Evolutionary conservation across 139 green algal genomes (phyloP).

Genomic region (Closterium sp.): DNA sequence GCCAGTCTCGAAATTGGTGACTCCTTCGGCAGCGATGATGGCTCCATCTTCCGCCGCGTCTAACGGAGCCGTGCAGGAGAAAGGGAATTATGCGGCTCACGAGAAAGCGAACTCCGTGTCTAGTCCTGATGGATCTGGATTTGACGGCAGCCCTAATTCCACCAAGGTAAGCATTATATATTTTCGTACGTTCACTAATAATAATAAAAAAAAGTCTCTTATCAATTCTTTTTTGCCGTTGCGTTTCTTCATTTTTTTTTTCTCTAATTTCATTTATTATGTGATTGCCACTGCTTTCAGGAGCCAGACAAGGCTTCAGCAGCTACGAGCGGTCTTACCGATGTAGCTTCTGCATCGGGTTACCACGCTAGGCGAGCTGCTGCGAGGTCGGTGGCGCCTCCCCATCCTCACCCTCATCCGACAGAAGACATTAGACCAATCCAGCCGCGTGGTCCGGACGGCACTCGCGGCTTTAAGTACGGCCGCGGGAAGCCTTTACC

Average conservation of each 20-base stretch:
- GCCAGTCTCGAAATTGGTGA: background rate
- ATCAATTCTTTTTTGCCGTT: background rate
- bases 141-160: background rate
- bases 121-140: background rate
- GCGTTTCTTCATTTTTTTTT: background rate
- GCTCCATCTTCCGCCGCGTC: background rate
- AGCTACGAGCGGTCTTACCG: background rate
- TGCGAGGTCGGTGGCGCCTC: background rate
- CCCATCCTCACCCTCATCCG: background rate
- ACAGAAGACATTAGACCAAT: background rate
- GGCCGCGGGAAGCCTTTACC: constrained; percentile 12
- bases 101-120: background rate
- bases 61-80: background rate
- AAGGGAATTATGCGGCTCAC: background rate
- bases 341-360: background rate
- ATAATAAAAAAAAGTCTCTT: too few species aligned
- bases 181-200: background rate
- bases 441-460: constrained; percentile 2
- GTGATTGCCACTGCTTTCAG: background rate
- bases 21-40: background rate
- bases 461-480: constrained; percentile 14
- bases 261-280: too few species aligned
- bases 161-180: background rate
- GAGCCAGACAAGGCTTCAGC: background rate
- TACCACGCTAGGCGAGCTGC: background rate